Conservation (phyloP, 148 eudicot species). For the Pharnaceum exiguum region DNA sequence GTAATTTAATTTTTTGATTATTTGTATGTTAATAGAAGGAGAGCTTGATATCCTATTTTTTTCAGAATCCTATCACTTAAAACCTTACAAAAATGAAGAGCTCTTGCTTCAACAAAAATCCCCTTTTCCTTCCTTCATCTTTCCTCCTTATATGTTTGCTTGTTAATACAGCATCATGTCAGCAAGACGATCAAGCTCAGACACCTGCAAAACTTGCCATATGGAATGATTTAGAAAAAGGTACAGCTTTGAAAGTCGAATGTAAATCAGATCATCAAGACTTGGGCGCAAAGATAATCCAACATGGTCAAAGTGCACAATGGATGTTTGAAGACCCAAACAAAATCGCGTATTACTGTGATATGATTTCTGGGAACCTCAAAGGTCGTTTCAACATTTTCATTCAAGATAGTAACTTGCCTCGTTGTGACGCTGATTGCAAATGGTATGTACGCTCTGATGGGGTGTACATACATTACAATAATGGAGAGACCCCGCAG, state of each 20-base stretch:
- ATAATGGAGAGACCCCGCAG: background rate
- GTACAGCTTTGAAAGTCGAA: background rate
- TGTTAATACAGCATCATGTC: background rate
- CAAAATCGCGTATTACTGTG: background rate
- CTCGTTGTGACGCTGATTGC: background rate
- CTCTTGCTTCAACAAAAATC: too few relatives aligned
- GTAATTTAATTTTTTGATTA: too few relatives aligned
- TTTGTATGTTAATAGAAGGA: too few relatives aligned
- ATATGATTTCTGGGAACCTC: background rate
- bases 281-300: background rate
- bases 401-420: background rate
- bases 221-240: background rate
- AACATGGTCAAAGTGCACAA: background rate
- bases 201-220: background rate
- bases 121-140: background rate
- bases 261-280: background rate
- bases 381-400: background rate
- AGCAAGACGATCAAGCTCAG: background rate
- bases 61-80: too few relatives aligned
- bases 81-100: too few relatives aligned
- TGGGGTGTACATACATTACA: background rate
- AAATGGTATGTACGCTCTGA: background rate
- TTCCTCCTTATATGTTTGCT: background rate
- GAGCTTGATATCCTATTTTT: too few relatives aligned
- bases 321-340: background rate